Percentiles rank a stretch among this genome's conserved stretches.
Evolutionary conservation across 176 grass and related monocot genomes (phyloP).

Genomic region (Cymbopogon citratus): DNA sequence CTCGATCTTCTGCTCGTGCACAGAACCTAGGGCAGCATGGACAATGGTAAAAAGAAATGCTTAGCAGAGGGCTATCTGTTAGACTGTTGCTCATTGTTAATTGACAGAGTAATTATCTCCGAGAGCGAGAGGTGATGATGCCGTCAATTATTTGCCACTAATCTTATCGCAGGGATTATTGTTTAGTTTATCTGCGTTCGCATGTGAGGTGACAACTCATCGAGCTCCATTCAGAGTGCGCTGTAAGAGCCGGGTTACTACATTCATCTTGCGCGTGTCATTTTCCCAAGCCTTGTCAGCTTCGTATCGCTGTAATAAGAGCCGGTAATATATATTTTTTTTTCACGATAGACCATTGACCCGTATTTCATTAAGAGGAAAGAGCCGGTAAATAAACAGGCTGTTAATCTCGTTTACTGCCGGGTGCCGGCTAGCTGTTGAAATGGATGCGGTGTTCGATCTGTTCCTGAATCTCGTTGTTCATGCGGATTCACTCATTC

Average conservation of each 20-base stretch:
- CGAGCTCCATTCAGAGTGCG: background rate
- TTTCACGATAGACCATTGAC: too few species aligned
- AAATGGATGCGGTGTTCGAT: background rate
- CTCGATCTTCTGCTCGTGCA: too few species aligned
- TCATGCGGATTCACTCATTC: background rate
- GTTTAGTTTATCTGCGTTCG: background rate
- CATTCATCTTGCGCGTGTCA: background rate
- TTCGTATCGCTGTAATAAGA: background rate
- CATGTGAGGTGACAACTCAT: slow-evolving; percentile 36
- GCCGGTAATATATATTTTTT: too few species aligned
- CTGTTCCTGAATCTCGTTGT: too few species aligned
- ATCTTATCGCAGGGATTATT: background rate
- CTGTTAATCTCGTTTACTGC: background rate
- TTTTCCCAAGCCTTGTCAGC: background rate
- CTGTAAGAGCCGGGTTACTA: background rate
- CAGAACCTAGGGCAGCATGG: background rate
- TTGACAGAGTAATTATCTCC: background rate
- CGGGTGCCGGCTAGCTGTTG: background rate
- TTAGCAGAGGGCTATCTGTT: background rate
- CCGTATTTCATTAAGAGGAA: too few species aligned
- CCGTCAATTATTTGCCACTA: background rate
- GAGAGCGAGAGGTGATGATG: background rate
- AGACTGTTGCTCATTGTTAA: background rate
- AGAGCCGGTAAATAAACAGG: too few species aligned
- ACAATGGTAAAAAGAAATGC: background rate